Evolutionary conservation across 441 rosid genomes (phyloP).

Genomic region (Adansonia rubrostipa): DNA sequence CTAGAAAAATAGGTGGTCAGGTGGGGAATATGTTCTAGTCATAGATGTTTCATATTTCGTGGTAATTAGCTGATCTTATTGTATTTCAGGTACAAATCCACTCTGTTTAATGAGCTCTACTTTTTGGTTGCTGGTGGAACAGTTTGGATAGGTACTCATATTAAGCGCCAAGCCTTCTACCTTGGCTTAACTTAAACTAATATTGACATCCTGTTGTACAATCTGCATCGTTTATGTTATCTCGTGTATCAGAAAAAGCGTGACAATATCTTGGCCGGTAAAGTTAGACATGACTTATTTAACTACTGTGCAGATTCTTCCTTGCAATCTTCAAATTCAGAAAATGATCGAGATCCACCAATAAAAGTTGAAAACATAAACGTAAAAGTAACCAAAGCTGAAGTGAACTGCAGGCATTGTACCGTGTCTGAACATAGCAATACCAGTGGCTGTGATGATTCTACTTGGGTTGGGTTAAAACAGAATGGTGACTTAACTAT

Average conservation of each 20-base stretch:
- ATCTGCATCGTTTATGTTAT: background rate
- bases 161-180: constrained; percentile 14
- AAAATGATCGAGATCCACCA: constrained; percentile 38
- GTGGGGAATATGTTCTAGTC: background rate
- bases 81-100: constrained; percentile 84
- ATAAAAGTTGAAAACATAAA: constrained; percentile 37
- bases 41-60: background rate
- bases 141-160: constrained; percentile 84
- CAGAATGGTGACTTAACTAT: constrained; percentile 29
- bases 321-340: constrained; percentile 39
- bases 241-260: background rate
- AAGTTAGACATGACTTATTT: background rate
- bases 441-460: constrained; percentile 22
- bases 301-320: constrained; percentile 61
- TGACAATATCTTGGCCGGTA: background rate
- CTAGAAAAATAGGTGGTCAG: no score
- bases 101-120: constrained; percentile 95
- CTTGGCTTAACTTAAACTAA: constrained; percentile 2
- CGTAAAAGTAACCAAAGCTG: constrained; percentile 40
- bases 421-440: constrained; percentile 35
- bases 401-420: constrained; percentile 30
- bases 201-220: background rate
- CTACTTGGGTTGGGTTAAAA: constrained; percentile 33
- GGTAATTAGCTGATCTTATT: background rate
- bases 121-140: constrained; percentile 99